Percentiles rank a stretch among this genome's conserved stretches.
Conservation (phyloP, 2,329 filamentous ascomycete genomes). For the Verticillium isaacii region DNA sequence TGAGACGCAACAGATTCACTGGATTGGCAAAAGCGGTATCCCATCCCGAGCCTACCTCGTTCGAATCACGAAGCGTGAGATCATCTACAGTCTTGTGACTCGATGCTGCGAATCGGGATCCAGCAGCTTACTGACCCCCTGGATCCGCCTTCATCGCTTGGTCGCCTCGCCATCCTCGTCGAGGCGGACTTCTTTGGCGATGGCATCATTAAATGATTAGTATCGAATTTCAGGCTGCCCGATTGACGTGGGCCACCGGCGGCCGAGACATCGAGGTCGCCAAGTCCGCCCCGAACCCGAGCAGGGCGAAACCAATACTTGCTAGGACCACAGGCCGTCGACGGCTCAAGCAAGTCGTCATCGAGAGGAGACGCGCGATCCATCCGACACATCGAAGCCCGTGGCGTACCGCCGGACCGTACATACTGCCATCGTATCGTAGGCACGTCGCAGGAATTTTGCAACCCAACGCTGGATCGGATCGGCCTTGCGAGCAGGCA, state of each 20-base stretch:
- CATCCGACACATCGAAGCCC: neutral
- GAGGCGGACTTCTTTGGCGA: neutral
- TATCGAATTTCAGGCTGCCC: neutral
- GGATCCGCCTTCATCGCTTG: neutral
- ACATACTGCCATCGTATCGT: neutral
- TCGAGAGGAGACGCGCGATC: neutral
- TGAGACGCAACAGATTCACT: too few relatives aligned
- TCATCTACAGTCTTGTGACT: neutral
- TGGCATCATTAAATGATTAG: neutral
- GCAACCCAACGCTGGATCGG: neutral
- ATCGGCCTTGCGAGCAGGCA: neutral
- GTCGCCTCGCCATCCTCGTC: neutral
- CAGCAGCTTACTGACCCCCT: neutral
- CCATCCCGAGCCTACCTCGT: too few relatives aligned
- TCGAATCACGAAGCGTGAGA: too few relatives aligned
- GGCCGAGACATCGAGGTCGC: neutral
- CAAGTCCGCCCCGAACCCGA: neutral
- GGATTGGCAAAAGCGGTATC: too few relatives aligned
- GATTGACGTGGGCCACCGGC: neutral
- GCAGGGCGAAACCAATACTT: neutral
- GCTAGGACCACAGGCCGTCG: neutral
- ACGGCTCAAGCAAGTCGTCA: neutral
- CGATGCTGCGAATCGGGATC: neutral
- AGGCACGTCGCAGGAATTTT: neutral
- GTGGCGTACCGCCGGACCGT: too few relatives aligned